Evolutionary conservation across 495 filamentous ascomycete genomes (phyloP).

Genomic region (Oidiodendron maius): DNA sequence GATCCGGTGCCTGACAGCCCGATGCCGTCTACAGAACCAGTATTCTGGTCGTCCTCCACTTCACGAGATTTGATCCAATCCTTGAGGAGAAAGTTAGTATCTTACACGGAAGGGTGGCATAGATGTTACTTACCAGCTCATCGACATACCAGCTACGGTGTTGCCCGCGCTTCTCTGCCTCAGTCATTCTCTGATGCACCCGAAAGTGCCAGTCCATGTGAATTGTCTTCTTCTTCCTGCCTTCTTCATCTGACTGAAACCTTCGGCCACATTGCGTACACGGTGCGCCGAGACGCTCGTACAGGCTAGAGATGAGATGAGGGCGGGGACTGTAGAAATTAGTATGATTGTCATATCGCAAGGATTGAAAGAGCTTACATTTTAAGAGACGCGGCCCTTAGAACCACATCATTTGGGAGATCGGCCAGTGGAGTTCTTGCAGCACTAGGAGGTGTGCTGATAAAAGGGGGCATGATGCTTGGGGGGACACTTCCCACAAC

Average conservation of each 20-base stretch:
- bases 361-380: slow-evolving; percentile 48
- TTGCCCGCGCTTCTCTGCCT: slow-evolving; percentile 73
- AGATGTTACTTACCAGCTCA: slow-evolving; percentile 63
- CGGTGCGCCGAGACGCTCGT: slow-evolving; percentile 72
- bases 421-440: slow-evolving; percentile 24
- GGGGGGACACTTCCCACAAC: not conserved
- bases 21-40: slow-evolving; percentile 16
- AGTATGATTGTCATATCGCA: slow-evolving; percentile 17
- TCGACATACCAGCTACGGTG: slow-evolving; percentile 91
- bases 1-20: slow-evolving; percentile 27
- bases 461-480: slow-evolving; percentile 14
- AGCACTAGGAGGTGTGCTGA: slow-evolving; percentile 11
- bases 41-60: slow-evolving; percentile 52
- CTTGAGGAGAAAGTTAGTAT: slow-evolving; percentile 24
- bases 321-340: slow-evolving; percentile 57
- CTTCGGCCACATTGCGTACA: slow-evolving; percentile 89
- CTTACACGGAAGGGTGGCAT: slow-evolving; percentile 11
- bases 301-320: slow-evolving; percentile 63
- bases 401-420: slow-evolving; percentile 53
- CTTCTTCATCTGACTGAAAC: slow-evolving; percentile 70
- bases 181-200: slow-evolving; percentile 82
- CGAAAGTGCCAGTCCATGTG: slow-evolving; percentile 98
- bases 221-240: slow-evolving; percentile 76
- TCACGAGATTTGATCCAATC: slow-evolving; percentile 89
- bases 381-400: slow-evolving; percentile 72